Conservation (phyloP, 2,329 filamentous ascomycete species). For the Colletotrichum spinosum region DNA sequence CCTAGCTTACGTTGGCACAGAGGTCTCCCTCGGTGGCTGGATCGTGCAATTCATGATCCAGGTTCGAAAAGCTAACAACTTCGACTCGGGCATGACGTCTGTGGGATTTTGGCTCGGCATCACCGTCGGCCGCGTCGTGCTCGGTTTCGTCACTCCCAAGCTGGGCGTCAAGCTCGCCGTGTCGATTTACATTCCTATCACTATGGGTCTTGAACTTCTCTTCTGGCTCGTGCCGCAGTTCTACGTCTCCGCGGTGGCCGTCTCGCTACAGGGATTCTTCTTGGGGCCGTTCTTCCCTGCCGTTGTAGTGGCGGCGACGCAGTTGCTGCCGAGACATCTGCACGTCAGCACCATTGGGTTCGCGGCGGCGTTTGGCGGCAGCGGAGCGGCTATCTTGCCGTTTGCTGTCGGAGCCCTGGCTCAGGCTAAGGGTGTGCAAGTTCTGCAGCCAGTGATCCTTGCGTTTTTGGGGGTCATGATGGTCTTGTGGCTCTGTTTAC, state of each 20-base stretch:
- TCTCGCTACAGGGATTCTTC: slow-evolving; percentile 81
- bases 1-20: slow-evolving; percentile 80
- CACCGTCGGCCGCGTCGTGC: slow-evolving; percentile 75
- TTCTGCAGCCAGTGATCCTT: slow-evolving; percentile 68
- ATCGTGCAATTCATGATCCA: slow-evolving; percentile 87
- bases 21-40: slow-evolving; percentile 84
- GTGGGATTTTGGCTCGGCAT: slow-evolving; percentile 88
- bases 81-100: slow-evolving; percentile 78
- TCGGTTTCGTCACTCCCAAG: slow-evolving; percentile 79
- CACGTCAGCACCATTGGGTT: slow-evolving; percentile 85
- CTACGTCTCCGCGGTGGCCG: slow-evolving; percentile 78
- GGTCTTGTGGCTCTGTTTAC: slow-evolving; percentile 59
- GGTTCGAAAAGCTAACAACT: slow-evolving; percentile 74
- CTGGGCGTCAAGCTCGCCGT: slow-evolving; percentile 77
- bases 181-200: slow-evolving; percentile 71
- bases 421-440: slow-evolving; percentile 64
- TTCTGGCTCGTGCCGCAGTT: slow-evolving; percentile 88
- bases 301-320: slow-evolving; percentile 76
- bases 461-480: slow-evolving; percentile 58
- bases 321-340: slow-evolving; percentile 75
- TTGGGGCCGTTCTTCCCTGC: slow-evolving; percentile 83
- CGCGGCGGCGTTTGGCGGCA: slow-evolving; percentile 79
- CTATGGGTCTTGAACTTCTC: slow-evolving; percentile 75
- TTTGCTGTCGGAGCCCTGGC: slow-evolving; percentile 76
- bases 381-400: slow-evolving; percentile 76